Conservation (phyloP, 2,329 filamentous ascomycete genomes). For the Zymoseptoria ardabiliae region DNA sequence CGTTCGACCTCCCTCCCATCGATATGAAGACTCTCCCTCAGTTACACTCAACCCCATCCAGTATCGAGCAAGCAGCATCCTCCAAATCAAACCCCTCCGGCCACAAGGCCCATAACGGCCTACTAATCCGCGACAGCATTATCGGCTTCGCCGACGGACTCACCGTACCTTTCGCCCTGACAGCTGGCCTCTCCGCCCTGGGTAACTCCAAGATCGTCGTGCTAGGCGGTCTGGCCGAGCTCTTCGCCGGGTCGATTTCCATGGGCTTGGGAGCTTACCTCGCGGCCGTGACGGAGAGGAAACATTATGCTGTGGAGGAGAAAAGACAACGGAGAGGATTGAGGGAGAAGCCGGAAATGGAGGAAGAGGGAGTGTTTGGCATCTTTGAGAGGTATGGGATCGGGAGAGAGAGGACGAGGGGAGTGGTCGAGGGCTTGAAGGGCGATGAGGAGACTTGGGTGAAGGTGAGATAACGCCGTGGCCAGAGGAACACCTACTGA, state of each 20-base stretch:
- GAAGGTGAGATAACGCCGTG: constrained; percentile 17
- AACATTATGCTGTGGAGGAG: constrained; percentile 46
- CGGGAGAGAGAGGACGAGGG: constrained; percentile 35
- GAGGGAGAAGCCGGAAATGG: constrained; percentile 36
- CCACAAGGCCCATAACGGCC: constrained; percentile 27
- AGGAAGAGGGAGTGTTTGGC: constrained; percentile 34
- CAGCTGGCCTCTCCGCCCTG: constrained; percentile 58
- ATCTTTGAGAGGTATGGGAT: constrained; percentile 47
- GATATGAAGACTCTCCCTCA: neutral
- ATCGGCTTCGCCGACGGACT: constrained; percentile 72
- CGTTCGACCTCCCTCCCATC: neutral
- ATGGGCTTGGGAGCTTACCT: constrained; percentile 73
- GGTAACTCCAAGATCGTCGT: constrained; percentile 31
- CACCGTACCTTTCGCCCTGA: constrained; percentile 72
- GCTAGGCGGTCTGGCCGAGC: constrained; percentile 63
- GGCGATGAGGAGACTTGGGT: constrained; percentile 45
- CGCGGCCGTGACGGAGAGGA: constrained; percentile 52
- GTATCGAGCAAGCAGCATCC: neutral
- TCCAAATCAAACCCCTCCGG: neutral
- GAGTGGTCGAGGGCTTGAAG: constrained; percentile 46
- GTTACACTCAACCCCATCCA: neutral
- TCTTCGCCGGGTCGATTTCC: constrained; percentile 67
- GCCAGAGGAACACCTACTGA: neutral
- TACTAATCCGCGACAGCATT: constrained; percentile 56
- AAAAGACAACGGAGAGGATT: constrained; percentile 41